Evolutionary conservation across 2,329 filamentous ascomycete species (phyloP), one percentile per base, ranked within the genome.

Genomic region (Aureobasidium musti): DNA sequence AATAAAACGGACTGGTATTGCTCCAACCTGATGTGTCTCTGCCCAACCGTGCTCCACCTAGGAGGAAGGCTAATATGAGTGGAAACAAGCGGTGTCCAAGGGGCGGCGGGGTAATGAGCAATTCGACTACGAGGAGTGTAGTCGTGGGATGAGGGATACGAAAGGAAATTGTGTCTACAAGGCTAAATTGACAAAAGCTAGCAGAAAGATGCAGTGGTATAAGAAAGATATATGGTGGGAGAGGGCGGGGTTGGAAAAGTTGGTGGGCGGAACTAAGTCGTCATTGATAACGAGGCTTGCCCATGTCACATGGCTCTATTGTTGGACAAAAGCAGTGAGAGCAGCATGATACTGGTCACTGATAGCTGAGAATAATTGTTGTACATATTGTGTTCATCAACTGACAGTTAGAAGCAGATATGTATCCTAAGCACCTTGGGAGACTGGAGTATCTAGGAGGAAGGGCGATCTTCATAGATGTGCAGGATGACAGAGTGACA

Each of bases 41-140:
- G 61, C 59, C 59, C 59, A 63, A 52, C 45, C 43, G 57, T 63
- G 43, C 59, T 63, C 59, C 59, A 52, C 59, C 59, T 35, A 45
- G 35, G 23, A 43, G 61, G 61, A 28, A 64, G 61, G 26, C 61
- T 64, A 64, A 61, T 61, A 54, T 54, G 49, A 64, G 49, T 54
- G 49, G 61, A 45, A 64, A 64, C 59, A 64, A 64, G 61, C 61
- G 61, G 49, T 64, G 61, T 64, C 61, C 61, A 37, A 54, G 43
- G 39, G 61, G 47, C 26, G 61, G 61, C 37, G 61, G 61, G 61
- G 61, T 45, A 64, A 64, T 64, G 61, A 64, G 49, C 47, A 53
- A 45, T 53, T 19, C 47, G n/a, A 37, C 43, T 54, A 54, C 37
- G 6, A 45, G 11, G 21, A 23, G 43, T 33, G 28, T 28, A 39